Evolutionary conservation across 805 yeast species (phyloP), one percentile per base, ranked within the genome.

Genomic region (Yamadazyma philogaea): DNA sequence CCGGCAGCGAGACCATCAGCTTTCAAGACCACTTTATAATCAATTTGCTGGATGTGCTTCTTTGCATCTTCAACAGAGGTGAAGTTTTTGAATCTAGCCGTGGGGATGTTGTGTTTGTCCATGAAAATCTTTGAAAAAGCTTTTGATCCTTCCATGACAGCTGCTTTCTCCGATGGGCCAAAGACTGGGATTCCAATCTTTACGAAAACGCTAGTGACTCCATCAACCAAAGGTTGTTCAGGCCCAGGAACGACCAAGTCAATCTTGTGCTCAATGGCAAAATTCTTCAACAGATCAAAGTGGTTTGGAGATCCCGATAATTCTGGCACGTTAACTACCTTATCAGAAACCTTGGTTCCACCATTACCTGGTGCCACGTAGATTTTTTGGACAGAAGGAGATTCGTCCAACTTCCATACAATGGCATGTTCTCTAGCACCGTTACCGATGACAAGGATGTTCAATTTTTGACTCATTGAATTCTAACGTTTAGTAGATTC

Each of bases 351-450:
- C 26, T 78, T 75, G 24, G 95, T 90, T 39, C 98, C 98, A 43
- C 98, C 99, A 60, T 93, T 91, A 41, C 98, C 98, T 49, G 98
- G 98, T 20, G 98, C 96, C 43, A 91, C 96, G 56, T 61, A 95
- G 52, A 95, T 82, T 46, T 78, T 75, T 47, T 68, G 66, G 27
- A 89, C 96, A 34, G 77, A 64, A 30, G 79, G 67, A 27, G 96
- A 87, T 65, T 89, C 91, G 22, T 84, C 69, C 50, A 93, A 75
- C 59, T 84, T 87, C 96, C 96, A 90, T 12, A 87, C 86, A 47
- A 93, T 75, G 41, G 98, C 98, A 63, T 93, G 97, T 68, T 93
- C 99, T 74, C 99, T 89, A 53, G 99, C 99, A 62, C 99, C 99
- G 68, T 86, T 88, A 57, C 99, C 99, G 53, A 93, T 77, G 51